These are phyloP conservation scores for Corniculantispora saksenae DNA, from an alignment of 2,329 filamentous ascomycete genomes.

Conservation along the genomic window DNA sequence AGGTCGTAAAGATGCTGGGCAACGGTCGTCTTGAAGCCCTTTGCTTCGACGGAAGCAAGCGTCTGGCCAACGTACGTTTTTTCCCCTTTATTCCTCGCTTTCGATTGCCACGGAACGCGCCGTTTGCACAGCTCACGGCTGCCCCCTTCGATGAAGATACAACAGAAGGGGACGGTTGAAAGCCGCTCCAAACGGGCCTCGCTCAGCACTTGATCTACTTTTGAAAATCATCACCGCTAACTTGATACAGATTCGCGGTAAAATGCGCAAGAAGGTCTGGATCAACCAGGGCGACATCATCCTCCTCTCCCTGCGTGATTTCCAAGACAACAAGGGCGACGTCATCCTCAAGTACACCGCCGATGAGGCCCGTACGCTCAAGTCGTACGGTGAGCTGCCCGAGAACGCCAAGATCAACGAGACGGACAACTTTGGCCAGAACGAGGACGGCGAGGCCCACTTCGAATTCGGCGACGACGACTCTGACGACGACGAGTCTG, in stretches of 20 bases:
- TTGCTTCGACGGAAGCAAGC: slow-evolving; percentile 81
- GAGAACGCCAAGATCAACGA: slow-evolving; percentile 99
- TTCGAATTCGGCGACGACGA: slow-evolving; percentile 99
- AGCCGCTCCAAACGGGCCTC: neutral
- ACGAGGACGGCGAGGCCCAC: slow-evolving; percentile 91
- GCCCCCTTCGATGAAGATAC: neutral
- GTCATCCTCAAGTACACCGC: slow-evolving; percentile 96
- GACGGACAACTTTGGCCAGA: slow-evolving; percentile 90
- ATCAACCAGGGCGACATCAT: slow-evolving; percentile 98
- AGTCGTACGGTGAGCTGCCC: slow-evolving; percentile 95
- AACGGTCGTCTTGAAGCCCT: slow-evolving; percentile 90
- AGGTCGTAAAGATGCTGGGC: slow-evolving; percentile 82
- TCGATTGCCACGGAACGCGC: neutral
- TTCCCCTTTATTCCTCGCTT: no score
- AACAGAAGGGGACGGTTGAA: neutral
- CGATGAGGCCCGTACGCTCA: slow-evolving; percentile 92
- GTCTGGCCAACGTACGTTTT: slow-evolving; percentile 42
- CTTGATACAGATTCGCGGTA: slow-evolving; percentile 71
- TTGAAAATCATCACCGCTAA: slow-evolving; percentile 47
- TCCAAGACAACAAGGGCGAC: slow-evolving; percentile 94
- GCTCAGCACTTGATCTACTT: neutral
- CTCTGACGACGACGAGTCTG: slow-evolving; percentile 53
- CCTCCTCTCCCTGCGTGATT: slow-evolving; percentile 82
- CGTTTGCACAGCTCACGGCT: neutral
- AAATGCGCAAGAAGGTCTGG: slow-evolving; percentile 99